Evolutionary conservation across 176 grass and related monocot species (phyloP).

Genomic region (Paspalum vaginatum): DNA sequence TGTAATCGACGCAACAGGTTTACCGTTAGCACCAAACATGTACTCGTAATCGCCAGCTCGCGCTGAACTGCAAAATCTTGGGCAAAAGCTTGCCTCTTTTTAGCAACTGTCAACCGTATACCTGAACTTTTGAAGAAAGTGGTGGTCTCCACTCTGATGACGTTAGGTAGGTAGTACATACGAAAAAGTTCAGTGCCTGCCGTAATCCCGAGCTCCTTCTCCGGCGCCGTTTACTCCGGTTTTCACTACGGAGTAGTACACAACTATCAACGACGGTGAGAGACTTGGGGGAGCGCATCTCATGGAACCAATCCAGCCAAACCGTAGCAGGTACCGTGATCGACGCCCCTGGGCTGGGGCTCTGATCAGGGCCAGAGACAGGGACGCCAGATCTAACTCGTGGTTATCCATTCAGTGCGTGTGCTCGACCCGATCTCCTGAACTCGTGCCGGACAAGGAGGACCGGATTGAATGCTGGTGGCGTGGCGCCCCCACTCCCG

Average conservation of each 20-base stretch:
- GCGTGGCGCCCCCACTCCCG: too few relatives aligned
- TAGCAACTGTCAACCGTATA: conserved; percentile 33
- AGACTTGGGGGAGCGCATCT: not conserved
- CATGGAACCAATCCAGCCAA: not conserved
- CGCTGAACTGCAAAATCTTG: conserved; percentile 2
- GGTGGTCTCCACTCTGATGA: not conserved
- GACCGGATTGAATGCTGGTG: conserved; percentile 24
- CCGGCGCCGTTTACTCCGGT: not conserved
- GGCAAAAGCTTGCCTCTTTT: conserved; percentile 19
- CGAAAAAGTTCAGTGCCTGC: not conserved
- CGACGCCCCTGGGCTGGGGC: not conserved
- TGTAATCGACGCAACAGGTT: not conserved
- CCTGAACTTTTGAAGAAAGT: conserved; percentile 20
- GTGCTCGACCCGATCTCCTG: not conserved
- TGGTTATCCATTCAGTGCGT: not conserved
- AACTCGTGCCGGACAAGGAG: conserved; percentile 24
- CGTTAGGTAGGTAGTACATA: not conserved
- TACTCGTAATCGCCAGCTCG: conserved; percentile 30
- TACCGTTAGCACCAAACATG: conserved; percentile 39
- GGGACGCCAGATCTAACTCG: conserved; percentile 14
- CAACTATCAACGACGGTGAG: not conserved
- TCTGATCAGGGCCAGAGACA: conserved; percentile 13
- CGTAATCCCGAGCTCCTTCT: not conserved
- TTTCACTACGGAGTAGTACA: not conserved
- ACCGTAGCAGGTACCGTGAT: not conserved